Base-by-base conservation (phyloP, 257 asterid genomes). In the Solanum sejunctum region DNA sequence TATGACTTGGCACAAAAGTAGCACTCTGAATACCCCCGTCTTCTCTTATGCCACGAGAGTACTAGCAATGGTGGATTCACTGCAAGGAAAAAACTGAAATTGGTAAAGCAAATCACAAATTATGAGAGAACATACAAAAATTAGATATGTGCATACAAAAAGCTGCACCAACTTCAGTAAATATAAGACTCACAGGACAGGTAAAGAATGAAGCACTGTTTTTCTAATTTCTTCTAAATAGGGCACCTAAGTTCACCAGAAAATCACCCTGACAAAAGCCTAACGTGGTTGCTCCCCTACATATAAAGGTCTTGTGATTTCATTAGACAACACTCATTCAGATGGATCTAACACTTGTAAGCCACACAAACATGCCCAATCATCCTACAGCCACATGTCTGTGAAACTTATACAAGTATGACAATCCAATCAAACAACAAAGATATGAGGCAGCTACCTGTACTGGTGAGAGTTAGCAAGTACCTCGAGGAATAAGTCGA, bases 51-150 rank as follows among this genome's bases (percentile, higher is more conserved):
- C 93, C 88, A 92, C 95, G 12, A 92, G 93, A 17, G 95, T 92
- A 88, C 93, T 92, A 87, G 95, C 95, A 45, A 93, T 92, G 82
- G 93, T 92, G 4, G 95, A 92, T 58, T 92, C 95, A 15, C 95
- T 92, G 93, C 89, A 86, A 71, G 78, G 10, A 26, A 13, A 69
- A 87, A 81, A 84, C 10, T 11, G 11, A 57, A 17, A 56, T 16
- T 20, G 63, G 72, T 43, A 79, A 43, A 41, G 72, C 61, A 23
- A 49, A 15, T 51, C 82, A 77, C 16, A 51, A 75, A 41, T 71
- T 71, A 10, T 9, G 26, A 16, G 10, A 21, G 23, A 16, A 15
- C 12, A 73, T 3, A 21, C 41, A 0, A 3, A 8, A 2, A 51
- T 77, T 52, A 77, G 23, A 49, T 51, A 47, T 51, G 21, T 75